Evolutionary conservation across 345 rosid genomes (phyloP).

Genomic region (Lumnitzera littorea): DNA sequence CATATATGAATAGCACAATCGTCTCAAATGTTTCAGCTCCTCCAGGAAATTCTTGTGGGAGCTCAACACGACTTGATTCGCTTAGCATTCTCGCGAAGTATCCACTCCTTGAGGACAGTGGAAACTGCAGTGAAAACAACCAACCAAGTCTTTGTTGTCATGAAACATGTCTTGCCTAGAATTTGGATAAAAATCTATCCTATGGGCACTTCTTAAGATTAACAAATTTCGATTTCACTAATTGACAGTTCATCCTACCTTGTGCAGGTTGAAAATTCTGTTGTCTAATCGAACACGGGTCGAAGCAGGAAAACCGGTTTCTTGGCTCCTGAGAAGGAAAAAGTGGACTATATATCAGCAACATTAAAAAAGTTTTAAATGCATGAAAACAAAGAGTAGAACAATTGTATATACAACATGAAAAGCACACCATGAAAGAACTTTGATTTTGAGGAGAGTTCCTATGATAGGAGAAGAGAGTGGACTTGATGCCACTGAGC

Average conservation of each 20-base stretch:
- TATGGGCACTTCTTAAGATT: background rate
- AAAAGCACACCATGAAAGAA: constrained; percentile 36
- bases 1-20: constrained; percentile 56
- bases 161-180: too few relatives aligned
- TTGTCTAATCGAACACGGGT: constrained; percentile 35
- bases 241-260: constrained; percentile 24
- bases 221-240: background rate
- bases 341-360: constrained; percentile 2
- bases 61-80: constrained; percentile 38
- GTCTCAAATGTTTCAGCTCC: constrained; percentile 70
- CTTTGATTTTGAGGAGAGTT: constrained; percentile 46
- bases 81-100: constrained; percentile 48
- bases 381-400: background rate
- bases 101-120: constrained; percentile 56
- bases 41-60: constrained; percentile 64
- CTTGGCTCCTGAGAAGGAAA: constrained; percentile 38
- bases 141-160: background rate
- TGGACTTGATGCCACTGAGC: constrained; percentile 47
- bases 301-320: constrained; percentile 56
- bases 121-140: constrained; percentile 35
- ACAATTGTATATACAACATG: background rate
- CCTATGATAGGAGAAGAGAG: constrained; percentile 45
- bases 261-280: constrained; percentile 49
- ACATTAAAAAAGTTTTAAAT: background rate
- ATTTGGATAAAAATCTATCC: too few relatives aligned